phyloP scores from a whole-genome alignment of 495 filamentous ascomycete genomes.

The Xanthoparmelia taractica region DNA sequence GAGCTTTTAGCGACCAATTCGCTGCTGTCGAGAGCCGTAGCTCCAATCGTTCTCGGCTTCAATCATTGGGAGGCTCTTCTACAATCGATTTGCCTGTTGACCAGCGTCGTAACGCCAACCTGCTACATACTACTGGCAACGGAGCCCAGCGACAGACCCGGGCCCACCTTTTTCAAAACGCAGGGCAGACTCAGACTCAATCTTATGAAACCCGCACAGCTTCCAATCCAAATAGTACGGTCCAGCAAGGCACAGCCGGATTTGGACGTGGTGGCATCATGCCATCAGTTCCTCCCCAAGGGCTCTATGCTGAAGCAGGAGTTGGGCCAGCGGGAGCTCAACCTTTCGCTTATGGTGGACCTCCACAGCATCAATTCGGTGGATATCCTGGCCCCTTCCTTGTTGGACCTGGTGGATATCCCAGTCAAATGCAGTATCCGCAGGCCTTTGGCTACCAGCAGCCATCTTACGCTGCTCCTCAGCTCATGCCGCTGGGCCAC shows the following conservation, averaged over 20 bases:
- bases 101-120: constrained; percentile 1
- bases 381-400: constrained; percentile 1
- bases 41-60: not conserved
- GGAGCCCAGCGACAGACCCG: not conserved
- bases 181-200: not conserved
- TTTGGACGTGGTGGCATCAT: not conserved
- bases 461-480: not conserved
- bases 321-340: not conserved
- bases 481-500: constrained; percentile 8
- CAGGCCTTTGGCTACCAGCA: constrained; percentile 2
- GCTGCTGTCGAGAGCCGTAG: constrained; percentile 5
- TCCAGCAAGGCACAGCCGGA: not conserved
- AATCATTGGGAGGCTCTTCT: not conserved
- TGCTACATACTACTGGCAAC: not conserved
- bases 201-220: not conserved
- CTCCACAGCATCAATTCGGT: constrained; percentile 9
- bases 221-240: not conserved
- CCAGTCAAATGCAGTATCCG: constrained; percentile 6
- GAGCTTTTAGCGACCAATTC: constrained; percentile 9
- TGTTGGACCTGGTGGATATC: constrained; percentile 2
- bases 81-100: not conserved
- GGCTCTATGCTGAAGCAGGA: not conserved
- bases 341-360: not conserved
- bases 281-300: not conserved
- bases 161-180: not conserved